Conservation (phyloP, 73 alveolate genomes). For the Paramecium caudatum region DNA sequence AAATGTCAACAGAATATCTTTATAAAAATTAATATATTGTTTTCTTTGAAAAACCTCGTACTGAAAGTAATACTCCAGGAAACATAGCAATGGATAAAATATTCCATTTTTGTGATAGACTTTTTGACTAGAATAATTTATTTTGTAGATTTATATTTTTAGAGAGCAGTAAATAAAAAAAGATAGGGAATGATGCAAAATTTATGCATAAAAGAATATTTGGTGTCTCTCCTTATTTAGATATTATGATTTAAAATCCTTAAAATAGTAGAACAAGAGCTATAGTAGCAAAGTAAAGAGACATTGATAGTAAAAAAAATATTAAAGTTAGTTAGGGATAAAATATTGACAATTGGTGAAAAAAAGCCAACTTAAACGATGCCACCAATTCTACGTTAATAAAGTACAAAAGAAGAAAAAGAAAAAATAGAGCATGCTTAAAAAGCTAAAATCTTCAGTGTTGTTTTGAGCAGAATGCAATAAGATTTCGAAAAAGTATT, state of each 20-base stretch:
- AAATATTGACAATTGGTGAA: constrained; percentile 61
- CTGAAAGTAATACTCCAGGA: constrained; percentile 58
- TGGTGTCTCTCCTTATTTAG: constrained; percentile 60
- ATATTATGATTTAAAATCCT: constrained; percentile 36
- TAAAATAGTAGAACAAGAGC: constrained; percentile 67
- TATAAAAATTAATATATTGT: constrained; percentile 28
- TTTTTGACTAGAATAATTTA: constrained; percentile 52
- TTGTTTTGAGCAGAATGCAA: constrained; percentile 53
- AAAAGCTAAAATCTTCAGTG: constrained; percentile 40
- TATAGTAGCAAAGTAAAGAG: constrained; percentile 54
- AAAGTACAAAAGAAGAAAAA: constrained; percentile 28
- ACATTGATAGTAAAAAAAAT: constrained; percentile 33
- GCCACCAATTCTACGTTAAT: constrained; percentile 55
- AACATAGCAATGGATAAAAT: constrained; percentile 65
- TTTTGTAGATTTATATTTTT: constrained; percentile 56
- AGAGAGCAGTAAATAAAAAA: constrained; percentile 30
- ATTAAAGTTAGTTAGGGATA: constrained; percentile 22
- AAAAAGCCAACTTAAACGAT: not conserved
- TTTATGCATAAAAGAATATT: constrained; percentile 66
- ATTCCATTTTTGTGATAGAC: constrained; percentile 52
- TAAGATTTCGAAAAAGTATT: constrained; percentile 54
- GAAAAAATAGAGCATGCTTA: constrained; percentile 25
- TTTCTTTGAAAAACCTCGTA: constrained; percentile 61
- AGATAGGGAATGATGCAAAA: constrained; percentile 61
- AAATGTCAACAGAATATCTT: constrained; percentile 49